Percentiles rank a stretch among this genome's conserved stretches.
These are phyloP conservation scores for Polytolypa hystricis DNA, from an alignment of 2,329 filamentous ascomycete genomes.

Conservation along the genomic window DNA sequence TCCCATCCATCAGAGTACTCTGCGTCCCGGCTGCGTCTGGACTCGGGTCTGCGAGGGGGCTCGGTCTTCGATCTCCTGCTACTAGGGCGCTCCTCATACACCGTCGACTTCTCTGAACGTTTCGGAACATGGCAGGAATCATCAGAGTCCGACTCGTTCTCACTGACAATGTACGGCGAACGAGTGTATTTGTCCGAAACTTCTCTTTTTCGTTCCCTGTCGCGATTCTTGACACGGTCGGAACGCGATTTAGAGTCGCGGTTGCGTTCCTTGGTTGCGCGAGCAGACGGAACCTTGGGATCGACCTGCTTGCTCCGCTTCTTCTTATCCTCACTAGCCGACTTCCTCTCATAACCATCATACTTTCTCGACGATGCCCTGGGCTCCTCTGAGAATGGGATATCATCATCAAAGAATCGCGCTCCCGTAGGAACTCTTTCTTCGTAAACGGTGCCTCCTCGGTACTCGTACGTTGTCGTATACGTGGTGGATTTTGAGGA, in stretches of 20 bases:
- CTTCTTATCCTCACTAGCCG: constrained; percentile 25
- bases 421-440: constrained; percentile 29
- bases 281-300: constrained; percentile 13
- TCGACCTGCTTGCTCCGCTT: constrained; percentile 22
- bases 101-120: constrained; percentile 6
- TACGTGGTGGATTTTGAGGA: constrained; percentile 16
- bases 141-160: constrained; percentile 26
- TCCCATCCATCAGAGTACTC: constrained; percentile 19
- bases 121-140: constrained; percentile 15
- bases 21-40: constrained; percentile 17
- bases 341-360: constrained; percentile 25
- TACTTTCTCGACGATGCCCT: constrained; percentile 29
- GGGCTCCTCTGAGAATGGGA: constrained; percentile 26
- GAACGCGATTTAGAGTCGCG: constrained; percentile 25
- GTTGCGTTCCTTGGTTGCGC: constrained; percentile 21
- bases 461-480: constrained; percentile 25
- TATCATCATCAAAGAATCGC: constrained; percentile 28
- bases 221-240: constrained; percentile 29
- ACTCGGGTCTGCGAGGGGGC: constrained; percentile 15
- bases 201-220: constrained; percentile 33
- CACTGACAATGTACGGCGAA: constrained; percentile 16
- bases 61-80: constrained; percentile 14
- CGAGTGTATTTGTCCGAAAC: constrained; percentile 29
- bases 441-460: constrained; percentile 34
- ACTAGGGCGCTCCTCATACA: background rate